Evolutionary conservation across 108 stramenopile species (phyloP), one percentile per base, ranked within the genome.

Genomic region (Bacterosira constricta): DNA sequence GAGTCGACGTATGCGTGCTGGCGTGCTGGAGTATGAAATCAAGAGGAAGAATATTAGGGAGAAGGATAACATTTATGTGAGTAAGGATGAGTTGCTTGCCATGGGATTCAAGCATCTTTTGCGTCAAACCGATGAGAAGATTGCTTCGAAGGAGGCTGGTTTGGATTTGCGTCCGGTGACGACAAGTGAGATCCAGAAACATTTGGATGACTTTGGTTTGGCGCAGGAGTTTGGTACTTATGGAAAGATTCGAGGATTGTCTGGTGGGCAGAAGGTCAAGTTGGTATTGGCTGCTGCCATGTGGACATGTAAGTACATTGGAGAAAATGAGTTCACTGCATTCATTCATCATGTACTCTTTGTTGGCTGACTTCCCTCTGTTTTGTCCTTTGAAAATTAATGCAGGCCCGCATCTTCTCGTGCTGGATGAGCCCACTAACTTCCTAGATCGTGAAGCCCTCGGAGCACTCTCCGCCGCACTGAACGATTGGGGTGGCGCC

Each of bases 391-490:
- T 34, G 0, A 11, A 30, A 29, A 12, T 32, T 5, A 53, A 2
- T 42, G 6, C 26, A 54, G 53, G 71, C 52, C 98, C 98, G 11
- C 98, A 99, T 82, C 76, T 99, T 49, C 82, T 99, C 32, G 93
- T 99, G 21, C 64, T 91, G 23, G 98, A 99, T 72, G 98, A 99
- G 85, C 98, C 98, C n/a, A 99, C 98, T 42, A 99, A 99, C 89
- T 99, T 93, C 80, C 89, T 99, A 46, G 98, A 99, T 84, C 84
- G 98, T 6, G 98, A 99, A 61, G 95, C 96, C 1, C 80, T 99
- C 8, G 98, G 98, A 3, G 97, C 97, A 6, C 79, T 99, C 11
- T 95, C 94, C 35, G 77, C 81, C 6, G 98, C 94, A 23, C 85
- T 99, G 46, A 91, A 96, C 66, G 88, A 93, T 21, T 99, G 96